A percentile compares a stretch with the other conserved stretches of the same genome.
phyloP scores from a whole-genome alignment of 2,329 filamentous ascomycete species.

The Exophiala sideris region DNA sequence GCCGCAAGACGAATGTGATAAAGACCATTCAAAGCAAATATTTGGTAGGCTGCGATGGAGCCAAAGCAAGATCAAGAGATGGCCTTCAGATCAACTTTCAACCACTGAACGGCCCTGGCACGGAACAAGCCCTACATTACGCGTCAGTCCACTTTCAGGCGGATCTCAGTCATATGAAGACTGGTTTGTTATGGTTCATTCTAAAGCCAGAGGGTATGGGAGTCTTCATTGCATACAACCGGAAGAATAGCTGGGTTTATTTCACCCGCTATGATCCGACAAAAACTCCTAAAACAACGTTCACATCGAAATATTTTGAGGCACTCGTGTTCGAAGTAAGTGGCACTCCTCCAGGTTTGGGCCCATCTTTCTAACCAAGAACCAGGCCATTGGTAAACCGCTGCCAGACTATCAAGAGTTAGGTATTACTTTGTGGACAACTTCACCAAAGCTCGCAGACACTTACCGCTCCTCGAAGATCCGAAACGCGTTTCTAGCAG shows the following conservation, averaged over 20 bases:
- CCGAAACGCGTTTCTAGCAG: slow-evolving; percentile 45
- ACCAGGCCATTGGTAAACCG: not conserved
- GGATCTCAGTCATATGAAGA: not conserved
- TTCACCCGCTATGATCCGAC: slow-evolving; percentile 3
- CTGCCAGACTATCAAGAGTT: slow-evolving; percentile 2
- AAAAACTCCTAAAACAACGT: not conserved
- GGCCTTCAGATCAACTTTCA: slow-evolving; percentile 2
- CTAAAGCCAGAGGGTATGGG: slow-evolving; percentile 2
- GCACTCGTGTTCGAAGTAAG: slow-evolving; percentile 1
- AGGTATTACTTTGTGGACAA: slow-evolving; percentile 9
- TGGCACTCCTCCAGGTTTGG: not conserved
- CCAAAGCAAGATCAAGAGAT: slow-evolving; percentile 7
- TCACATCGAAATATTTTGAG: slow-evolving; percentile 3
- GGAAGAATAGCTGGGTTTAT: slow-evolving; percentile 11
- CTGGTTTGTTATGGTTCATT: slow-evolving; percentile 11
- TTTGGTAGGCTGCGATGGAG: slow-evolving; percentile 11
- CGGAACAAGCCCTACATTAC: slow-evolving; percentile 1
- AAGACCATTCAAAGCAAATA: slow-evolving; percentile 3
- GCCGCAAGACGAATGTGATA: not conserved
- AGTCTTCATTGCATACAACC: slow-evolving; percentile 10
- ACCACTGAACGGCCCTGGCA: not conserved
- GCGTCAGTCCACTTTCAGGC: slow-evolving; percentile 9
- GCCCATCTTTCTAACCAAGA: not conserved
- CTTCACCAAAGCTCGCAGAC: slow-evolving; percentile 5
- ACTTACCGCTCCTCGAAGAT: slow-evolving; percentile 1